Evolutionary conservation across 495 filamentous ascomycete species (phyloP).

Genomic region (Amniculicola lignicola): DNA sequence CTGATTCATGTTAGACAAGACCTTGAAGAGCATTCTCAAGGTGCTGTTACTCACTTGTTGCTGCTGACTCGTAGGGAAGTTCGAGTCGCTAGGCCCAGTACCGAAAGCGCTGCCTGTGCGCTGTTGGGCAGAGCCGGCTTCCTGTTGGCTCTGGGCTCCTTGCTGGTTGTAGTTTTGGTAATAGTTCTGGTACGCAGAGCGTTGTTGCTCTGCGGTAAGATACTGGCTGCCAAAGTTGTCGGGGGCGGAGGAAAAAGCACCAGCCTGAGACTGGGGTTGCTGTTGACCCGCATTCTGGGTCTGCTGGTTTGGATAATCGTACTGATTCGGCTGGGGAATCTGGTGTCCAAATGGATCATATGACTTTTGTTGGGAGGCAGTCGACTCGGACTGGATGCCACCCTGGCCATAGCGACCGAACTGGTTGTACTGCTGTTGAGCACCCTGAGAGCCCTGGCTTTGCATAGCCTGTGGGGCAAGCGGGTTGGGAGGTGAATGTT

Average conservation of each 20-base stretch:
- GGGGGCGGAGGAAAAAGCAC: constrained; percentile 67
- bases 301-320: constrained; percentile 52
- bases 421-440: constrained; percentile 52
- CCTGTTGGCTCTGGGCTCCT: constrained; percentile 64
- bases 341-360: constrained; percentile 88
- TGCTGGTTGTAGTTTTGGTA: constrained; percentile 75
- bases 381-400: constrained; percentile 53
- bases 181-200: constrained; percentile 73
- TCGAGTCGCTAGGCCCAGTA: constrained; percentile 64
- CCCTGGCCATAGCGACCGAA: constrained; percentile 69
- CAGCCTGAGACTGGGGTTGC: constrained; percentile 51
- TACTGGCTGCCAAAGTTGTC: constrained; percentile 75
- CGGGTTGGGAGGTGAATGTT: constrained; percentile 47
- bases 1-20: constrained; percentile 43
- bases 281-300: constrained; percentile 46
- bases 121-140: constrained; percentile 65
- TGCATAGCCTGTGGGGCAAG: constrained; percentile 48
- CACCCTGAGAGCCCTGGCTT: constrained; percentile 39
- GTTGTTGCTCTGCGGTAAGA: constrained; percentile 74
- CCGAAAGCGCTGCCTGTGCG: constrained; percentile 73
- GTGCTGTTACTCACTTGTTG: constrained; percentile 37
- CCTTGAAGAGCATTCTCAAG: not conserved
- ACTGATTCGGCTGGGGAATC: constrained; percentile 52
- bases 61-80: constrained; percentile 48
- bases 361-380: constrained; percentile 68